Conservation (phyloP, 192 early-diverging fungal species). For the Lobosporangium transversale region DNA sequence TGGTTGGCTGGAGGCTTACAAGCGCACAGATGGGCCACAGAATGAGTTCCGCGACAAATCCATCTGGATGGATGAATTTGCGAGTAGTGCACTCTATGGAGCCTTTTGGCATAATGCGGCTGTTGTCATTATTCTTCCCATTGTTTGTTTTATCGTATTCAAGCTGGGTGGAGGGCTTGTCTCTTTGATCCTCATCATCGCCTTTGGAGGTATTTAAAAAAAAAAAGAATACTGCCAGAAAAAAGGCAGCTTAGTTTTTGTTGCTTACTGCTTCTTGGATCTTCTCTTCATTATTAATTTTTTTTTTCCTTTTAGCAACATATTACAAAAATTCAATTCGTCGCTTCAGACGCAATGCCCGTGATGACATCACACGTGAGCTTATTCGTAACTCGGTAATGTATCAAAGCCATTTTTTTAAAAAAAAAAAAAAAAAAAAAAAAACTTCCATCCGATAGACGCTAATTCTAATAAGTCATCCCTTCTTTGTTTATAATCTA, state of each 20-base stretch:
- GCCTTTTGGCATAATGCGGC: constrained; percentile 53
- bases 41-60: constrained; percentile 50
- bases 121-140: constrained; percentile 26
- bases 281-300: not conserved
- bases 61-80: constrained; percentile 52
- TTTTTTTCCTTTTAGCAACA: constrained; percentile 53
- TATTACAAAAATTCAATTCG: constrained; percentile 80
- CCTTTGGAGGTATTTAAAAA: constrained; percentile 53
- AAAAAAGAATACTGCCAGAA: too few species aligned
- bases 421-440: too few species aligned
- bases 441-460: too few species aligned
- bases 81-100: constrained; percentile 44
- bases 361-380: constrained; percentile 76
- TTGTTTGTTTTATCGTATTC: constrained; percentile 37
- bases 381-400: constrained; percentile 56
- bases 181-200: constrained; percentile 41
- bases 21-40: constrained; percentile 39
- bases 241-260: too few species aligned
- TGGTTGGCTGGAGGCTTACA: constrained; percentile 50
- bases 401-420: not conserved
- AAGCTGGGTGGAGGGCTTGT: constrained; percentile 49
- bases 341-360: constrained; percentile 71
- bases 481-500: not conserved
- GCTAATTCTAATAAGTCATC: not conserved
- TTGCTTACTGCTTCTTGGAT: not conserved